These are phyloP conservation scores for Diaporthe australafricana DNA, from an alignment of 2,329 filamentous ascomycete species.

Conservation along the genomic window DNA sequence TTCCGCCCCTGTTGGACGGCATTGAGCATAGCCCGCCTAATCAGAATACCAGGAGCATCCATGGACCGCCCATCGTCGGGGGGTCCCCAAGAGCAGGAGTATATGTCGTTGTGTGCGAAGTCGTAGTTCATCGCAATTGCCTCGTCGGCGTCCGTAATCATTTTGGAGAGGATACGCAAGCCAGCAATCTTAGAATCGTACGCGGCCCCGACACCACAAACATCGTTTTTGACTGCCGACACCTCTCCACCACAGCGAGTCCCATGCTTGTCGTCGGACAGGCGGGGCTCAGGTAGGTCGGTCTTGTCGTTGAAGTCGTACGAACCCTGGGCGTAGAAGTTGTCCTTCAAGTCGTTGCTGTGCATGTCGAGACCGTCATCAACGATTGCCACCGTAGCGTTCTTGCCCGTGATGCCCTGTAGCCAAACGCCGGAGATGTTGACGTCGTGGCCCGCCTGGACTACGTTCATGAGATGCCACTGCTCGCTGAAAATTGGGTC, in stretches of 20 bases:
- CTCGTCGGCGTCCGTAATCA: constrained; percentile 93
- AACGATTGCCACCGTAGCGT: constrained; percentile 91
- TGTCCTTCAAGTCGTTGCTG: constrained; percentile 90
- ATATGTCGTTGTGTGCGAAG: constrained; percentile 92
- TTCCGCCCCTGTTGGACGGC: constrained; percentile 88
- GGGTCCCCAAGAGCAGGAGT: constrained; percentile 98
- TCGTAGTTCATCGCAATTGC: constrained; percentile 93
- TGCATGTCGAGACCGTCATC: constrained; percentile 98
- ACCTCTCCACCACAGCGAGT: constrained; percentile 96
- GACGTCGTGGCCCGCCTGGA: constrained; percentile 87
- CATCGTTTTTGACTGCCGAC: constrained; percentile 88
- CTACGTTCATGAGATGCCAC: constrained; percentile 92
- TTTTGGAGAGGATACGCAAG: constrained; percentile 90
- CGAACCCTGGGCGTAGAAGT: constrained; percentile 93
- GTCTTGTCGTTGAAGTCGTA: constrained; percentile 95
- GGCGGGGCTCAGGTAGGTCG: constrained; percentile 81
- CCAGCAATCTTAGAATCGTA: constrained; percentile 92
- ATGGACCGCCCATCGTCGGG: constrained; percentile 93
- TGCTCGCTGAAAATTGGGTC: constrained; percentile 95
- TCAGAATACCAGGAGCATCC: constrained; percentile 91
- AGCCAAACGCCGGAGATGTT: constrained; percentile 97
- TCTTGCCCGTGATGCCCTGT: constrained; percentile 89
- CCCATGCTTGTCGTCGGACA: constrained; percentile 89
- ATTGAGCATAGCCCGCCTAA: constrained; percentile 90
- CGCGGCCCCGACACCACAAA: constrained; percentile 95